A percentile compares a stretch with the other conserved stretches of the same genome.
Evolutionary conservation across 164 flowering plant species (phyloP).

Genomic region (Aristolochia contorta): DNA sequence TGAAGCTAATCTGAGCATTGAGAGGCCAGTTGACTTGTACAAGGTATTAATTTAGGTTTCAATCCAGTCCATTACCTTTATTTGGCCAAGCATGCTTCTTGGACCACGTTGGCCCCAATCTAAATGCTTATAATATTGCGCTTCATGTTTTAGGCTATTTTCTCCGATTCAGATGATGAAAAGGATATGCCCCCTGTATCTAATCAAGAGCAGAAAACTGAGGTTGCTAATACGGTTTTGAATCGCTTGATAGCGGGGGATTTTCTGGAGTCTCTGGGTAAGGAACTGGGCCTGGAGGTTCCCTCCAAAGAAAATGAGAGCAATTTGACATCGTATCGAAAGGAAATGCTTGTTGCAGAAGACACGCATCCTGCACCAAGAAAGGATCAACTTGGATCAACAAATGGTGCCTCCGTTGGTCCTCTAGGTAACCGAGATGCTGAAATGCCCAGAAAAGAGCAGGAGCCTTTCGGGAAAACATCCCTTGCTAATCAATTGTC

Average conservation of each 20-base stretch:
- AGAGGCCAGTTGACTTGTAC: slow-evolving; percentile 94
- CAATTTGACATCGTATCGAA: slow-evolving; percentile 13
- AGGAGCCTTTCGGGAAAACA: not conserved
- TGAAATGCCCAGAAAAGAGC: not conserved
- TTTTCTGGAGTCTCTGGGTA: slow-evolving; percentile 87
- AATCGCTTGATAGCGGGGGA: slow-evolving; percentile 93
- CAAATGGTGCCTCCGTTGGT: not conserved
- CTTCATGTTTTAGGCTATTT: slow-evolving; percentile 56
- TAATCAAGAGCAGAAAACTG: slow-evolving; percentile 43
- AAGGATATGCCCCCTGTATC: slow-evolving; percentile 8
- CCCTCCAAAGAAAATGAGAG: slow-evolving; percentile 36
- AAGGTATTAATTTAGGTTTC: slow-evolving; percentile 37
- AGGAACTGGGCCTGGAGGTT: slow-evolving; percentile 87
- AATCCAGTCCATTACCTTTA: not conserved
- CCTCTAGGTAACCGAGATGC: slow-evolving; percentile 3
- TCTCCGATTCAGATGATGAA: slow-evolving; percentile 95
- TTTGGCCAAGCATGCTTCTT: slow-evolving; percentile 1
- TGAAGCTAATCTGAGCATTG: slow-evolving; percentile 46
- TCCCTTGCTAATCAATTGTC: not conserved
- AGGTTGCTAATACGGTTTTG: slow-evolving; percentile 58
- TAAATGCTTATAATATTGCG: not conserved
- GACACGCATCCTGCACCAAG: slow-evolving; percentile 10
- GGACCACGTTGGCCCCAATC: not conserved
- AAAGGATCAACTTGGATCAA: slow-evolving; percentile 10
- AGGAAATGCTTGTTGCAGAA: slow-evolving; percentile 14